These are phyloP conservation scores for Cladophialophora bantiana DNA, from an alignment of 2,329 filamentous ascomycete genomes.

Conservation along the genomic window DNA sequence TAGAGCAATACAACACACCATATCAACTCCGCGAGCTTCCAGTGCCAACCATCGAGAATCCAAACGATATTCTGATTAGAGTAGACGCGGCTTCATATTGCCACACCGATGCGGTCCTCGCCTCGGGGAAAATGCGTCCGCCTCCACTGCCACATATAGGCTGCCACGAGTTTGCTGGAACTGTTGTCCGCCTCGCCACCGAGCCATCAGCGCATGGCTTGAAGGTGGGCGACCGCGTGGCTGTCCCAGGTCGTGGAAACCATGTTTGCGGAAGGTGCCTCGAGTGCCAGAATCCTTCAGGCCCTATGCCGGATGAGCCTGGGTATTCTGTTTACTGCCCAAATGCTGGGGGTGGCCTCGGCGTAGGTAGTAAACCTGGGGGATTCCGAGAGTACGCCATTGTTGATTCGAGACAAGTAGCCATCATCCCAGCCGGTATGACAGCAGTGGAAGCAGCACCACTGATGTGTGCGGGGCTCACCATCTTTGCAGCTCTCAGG, in stretches of 20 bases:
- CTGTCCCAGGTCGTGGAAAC: conserved; percentile 25
- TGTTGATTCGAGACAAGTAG: conserved; percentile 39
- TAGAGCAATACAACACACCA: conserved; percentile 33
- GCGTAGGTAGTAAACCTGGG: conserved; percentile 47
- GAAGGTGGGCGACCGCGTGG: conserved; percentile 22
- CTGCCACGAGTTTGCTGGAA: conserved; percentile 57
- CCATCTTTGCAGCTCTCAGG: conserved; percentile 31
- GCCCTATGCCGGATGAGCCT: conserved; percentile 21
- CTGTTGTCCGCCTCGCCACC: conserved; percentile 44
- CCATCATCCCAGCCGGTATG: conserved; percentile 39
- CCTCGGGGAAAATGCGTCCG: conserved; percentile 46
- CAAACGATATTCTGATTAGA: conserved; percentile 54
- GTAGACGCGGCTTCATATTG: conserved; percentile 58
- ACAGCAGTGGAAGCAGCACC: conserved; percentile 28
- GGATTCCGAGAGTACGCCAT: conserved; percentile 41
- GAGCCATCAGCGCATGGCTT: conserved; percentile 1
- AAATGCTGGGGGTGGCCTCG: conserved; percentile 53
- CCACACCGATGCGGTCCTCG: conserved; percentile 53
- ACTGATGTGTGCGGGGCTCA: conserved; percentile 37
- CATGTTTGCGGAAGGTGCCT: conserved; percentile 27
- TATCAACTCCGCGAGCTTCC: conserved; percentile 36
- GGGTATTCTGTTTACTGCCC: conserved; percentile 54
- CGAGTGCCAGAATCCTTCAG: conserved; percentile 26
- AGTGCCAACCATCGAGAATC: conserved; percentile 50
- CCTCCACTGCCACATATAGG: conserved; percentile 53